Conservation (phyloP, 2,329 filamentous ascomycete species). For the Pseudocercospora crystallina region DNA sequence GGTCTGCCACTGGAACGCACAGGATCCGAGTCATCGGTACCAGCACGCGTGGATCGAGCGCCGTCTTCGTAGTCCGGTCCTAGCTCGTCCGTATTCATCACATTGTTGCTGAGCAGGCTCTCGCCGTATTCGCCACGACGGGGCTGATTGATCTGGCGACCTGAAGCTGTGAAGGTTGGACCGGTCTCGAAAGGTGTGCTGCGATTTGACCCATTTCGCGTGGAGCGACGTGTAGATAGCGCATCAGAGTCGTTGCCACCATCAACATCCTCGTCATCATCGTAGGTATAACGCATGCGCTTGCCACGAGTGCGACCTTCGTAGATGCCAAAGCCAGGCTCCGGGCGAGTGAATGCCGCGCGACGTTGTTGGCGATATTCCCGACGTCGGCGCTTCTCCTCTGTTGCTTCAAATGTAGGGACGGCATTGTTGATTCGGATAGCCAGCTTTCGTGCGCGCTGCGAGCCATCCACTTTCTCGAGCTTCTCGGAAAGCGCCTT, state of each 20-base stretch:
- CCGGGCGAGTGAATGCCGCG: constrained; percentile 81
- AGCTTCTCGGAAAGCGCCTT: constrained; percentile 73
- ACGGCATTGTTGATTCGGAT: constrained; percentile 77
- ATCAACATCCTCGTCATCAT: constrained; percentile 67
- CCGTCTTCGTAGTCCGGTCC: constrained; percentile 21
- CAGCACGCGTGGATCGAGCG: constrained; percentile 37
- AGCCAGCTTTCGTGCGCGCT: constrained; percentile 74
- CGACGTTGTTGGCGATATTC: constrained; percentile 87
- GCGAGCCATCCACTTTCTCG: constrained; percentile 72
- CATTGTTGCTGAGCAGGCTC: constrained; percentile 57
- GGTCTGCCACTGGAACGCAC: constrained; percentile 41
- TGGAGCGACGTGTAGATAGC: constrained; percentile 64
- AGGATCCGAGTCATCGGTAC: constrained; percentile 49
- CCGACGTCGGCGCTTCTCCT: constrained; percentile 92
- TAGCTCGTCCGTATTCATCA: constrained; percentile 40
- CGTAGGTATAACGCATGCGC: constrained; percentile 93
- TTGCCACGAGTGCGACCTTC: constrained; percentile 96
- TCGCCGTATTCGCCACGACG: constrained; percentile 64
- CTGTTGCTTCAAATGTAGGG: constrained; percentile 86
- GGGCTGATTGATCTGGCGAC: constrained; percentile 75
- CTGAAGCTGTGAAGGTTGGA: constrained; percentile 76
- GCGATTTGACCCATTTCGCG: constrained; percentile 60
- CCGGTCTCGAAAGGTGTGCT: constrained; percentile 70
- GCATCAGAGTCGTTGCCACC: constrained; percentile 63
- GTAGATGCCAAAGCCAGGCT: constrained; percentile 88